Base-by-base conservation (phyloP, 352 stramenopile species). In the Pythium sukuiense region DNA sequence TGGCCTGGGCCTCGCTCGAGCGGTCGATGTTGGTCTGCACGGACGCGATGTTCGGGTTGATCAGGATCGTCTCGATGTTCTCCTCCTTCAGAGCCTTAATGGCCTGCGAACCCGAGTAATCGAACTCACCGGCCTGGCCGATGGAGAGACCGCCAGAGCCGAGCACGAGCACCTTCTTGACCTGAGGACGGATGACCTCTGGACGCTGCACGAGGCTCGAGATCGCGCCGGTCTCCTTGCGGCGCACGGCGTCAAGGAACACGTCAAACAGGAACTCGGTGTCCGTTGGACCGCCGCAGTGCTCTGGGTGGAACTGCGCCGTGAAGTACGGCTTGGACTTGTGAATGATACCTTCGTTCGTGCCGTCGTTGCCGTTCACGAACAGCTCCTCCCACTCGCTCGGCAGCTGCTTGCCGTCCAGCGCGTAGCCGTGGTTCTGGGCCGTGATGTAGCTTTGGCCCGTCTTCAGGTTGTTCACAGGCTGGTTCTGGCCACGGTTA, bases 21-120 rank as follows among this genome's bases (percentile, higher is more conserved):
- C 95, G 96, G 73, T 98, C 96, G 61, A 98, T 91, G 60, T 87
- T 97, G 14, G 96, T 99, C 78, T 99, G 95, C 41, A 99, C 96
- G 2, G 95, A 97, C 26, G 96, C 96, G 70, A 98, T 98, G 76
- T 98, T 99, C 12, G 96, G 96, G 81, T 99, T 99, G 63, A 99
- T 95, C n/a, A 99, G 74, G 48, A 98, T 84, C 8, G 97, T 90
- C 71, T 93, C 76, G 65, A 97, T 88, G 29, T 88, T 85, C 71
- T 97, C 88, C 70, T 96, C 95, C 73, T 97, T 97, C 30, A 99
- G 80, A n/a, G 95, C 96, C 81, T 99, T 99, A 78, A 99, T 98
- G 30, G 89, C 92, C 73, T 99, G 95, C 69, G 90, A 97, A 65
- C 93, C 94, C 24, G 92, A 98, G 82, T 98, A 98, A 75, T 98